phyloP scores from a whole-genome alignment of 139 green algal genomes.

The Micractinium conductrix region DNA sequence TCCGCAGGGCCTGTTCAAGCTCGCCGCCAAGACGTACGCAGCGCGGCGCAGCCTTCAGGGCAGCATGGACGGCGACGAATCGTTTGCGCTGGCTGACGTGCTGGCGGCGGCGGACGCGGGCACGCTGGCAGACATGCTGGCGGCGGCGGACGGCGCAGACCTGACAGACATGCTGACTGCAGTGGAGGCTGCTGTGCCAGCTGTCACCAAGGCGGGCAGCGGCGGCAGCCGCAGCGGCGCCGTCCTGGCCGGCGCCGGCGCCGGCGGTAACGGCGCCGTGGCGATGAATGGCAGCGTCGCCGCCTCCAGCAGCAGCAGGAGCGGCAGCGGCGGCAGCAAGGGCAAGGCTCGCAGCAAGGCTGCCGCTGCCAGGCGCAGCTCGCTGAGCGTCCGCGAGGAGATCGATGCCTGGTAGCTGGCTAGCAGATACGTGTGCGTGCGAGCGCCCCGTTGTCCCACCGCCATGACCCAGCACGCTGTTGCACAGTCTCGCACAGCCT shows the following conservation, averaged over 20 bases:
- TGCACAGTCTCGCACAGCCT: too few species aligned
- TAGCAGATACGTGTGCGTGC: not conserved
- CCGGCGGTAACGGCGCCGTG: not conserved
- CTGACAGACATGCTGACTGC: too few species aligned
- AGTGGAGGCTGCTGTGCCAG: not conserved
- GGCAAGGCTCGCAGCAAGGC: not conserved
- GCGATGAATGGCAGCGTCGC: not conserved
- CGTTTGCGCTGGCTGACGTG: not conserved
- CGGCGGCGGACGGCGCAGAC: not conserved
- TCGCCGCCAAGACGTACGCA: slow-evolving; percentile 49
- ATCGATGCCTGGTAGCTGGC: slow-evolving; percentile 37
- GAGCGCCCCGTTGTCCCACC: too few species aligned
- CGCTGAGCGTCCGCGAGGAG: slow-evolving; percentile 27
- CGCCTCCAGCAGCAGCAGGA: not conserved
- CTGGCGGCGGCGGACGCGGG: not conserved
- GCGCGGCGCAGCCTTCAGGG: slow-evolving; percentile 14
- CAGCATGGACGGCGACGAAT: slow-evolving; percentile 9
- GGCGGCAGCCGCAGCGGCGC: not conserved
- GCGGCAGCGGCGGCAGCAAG: not conserved
- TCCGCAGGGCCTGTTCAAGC: slow-evolving; percentile 54
- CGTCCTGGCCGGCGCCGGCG: not conserved
- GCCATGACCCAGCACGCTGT: too few species aligned
- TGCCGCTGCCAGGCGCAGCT: not conserved
- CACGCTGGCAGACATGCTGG: not conserved
- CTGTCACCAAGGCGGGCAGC: too few species aligned